Percentiles rank a stretch among this genome's conserved stretches.
phyloP scores from a whole-genome alignment of 495 filamentous ascomycete genomes.

The Penicillium waksmanii region DNA sequence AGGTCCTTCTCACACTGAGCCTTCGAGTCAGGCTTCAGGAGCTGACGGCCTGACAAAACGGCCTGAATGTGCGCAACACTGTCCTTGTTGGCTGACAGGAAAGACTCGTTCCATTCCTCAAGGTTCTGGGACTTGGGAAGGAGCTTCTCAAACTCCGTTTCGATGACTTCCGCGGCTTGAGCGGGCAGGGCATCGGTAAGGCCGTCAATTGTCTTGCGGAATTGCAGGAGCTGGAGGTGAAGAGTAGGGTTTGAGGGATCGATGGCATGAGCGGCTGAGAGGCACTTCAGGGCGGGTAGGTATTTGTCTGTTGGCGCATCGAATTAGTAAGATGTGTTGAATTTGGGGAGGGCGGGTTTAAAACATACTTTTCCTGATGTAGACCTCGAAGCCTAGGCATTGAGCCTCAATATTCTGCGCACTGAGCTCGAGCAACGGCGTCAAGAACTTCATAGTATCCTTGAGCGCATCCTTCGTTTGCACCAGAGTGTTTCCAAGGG shows the following conservation, averaged over 20 bases:
- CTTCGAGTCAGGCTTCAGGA: constrained; percentile 61
- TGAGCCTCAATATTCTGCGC: constrained; percentile 84
- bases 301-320: constrained; percentile 68
- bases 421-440: constrained; percentile 75
- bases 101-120: constrained; percentile 69
- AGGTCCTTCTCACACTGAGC: constrained; percentile 63
- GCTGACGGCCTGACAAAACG: constrained; percentile 60
- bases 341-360: not conserved
- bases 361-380: constrained; percentile 72
- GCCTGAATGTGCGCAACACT: constrained; percentile 67
- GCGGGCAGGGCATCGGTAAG: constrained; percentile 58
- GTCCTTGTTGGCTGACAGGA: constrained; percentile 61
- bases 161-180: constrained; percentile 67
- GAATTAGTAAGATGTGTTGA: constrained; percentile 19
- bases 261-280: constrained; percentile 71
- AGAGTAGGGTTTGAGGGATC: constrained; percentile 73
- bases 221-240: constrained; percentile 73
- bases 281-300: constrained; percentile 81
- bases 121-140: constrained; percentile 61
- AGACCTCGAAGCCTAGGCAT: constrained; percentile 86
- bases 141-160: constrained; percentile 62
- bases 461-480: constrained; percentile 80
- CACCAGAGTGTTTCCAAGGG: constrained; percentile 74
- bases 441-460: constrained; percentile 86
- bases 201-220: constrained; percentile 66